A percentile compares a stretch with the other conserved stretches of the same genome.
These are phyloP conservation scores for Hibiscus trionum DNA, from an alignment of 345 rosid species.

Conservation along the genomic window DNA sequence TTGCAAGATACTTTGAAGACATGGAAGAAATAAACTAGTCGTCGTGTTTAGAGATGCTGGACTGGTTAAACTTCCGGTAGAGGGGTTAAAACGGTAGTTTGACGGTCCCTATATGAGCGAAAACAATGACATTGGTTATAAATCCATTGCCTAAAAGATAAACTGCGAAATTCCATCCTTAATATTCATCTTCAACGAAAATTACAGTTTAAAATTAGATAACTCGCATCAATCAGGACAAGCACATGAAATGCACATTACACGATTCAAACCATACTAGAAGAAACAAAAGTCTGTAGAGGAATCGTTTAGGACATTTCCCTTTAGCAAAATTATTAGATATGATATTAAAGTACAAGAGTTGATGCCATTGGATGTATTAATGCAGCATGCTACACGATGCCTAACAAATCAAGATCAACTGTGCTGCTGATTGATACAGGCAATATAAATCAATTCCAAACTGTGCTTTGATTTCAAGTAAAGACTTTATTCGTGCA, in stretches of 20 bases:
- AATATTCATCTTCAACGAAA: neutral
- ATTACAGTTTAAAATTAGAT: neutral
- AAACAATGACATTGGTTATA: constrained; percentile 26
- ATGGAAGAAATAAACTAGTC: constrained; percentile 47
- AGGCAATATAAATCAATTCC: neutral
- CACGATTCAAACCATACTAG: neutral
- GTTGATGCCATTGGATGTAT: neutral
- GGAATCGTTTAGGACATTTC: neutral
- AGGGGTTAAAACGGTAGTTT: constrained; percentile 38
- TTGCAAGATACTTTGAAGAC: constrained; percentile 75
- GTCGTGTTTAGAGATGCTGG: constrained; percentile 38
- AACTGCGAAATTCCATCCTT: constrained; percentile 21
- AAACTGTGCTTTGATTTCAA: neutral
- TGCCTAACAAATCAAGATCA: neutral
- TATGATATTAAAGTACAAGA: neutral
- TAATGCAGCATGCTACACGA: neutral
- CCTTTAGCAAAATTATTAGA: neutral
- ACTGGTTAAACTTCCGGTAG: constrained; percentile 41
- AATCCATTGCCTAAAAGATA: constrained; percentile 31
- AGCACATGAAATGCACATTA: neutral
- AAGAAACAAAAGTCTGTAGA: neutral
- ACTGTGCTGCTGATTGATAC: neutral
- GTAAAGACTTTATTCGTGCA: neutral
- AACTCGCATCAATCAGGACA: neutral
- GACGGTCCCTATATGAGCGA: constrained; percentile 52